Conservation (phyloP, 106 monocot genomes). For the Amphibolis antarctica region DNA sequence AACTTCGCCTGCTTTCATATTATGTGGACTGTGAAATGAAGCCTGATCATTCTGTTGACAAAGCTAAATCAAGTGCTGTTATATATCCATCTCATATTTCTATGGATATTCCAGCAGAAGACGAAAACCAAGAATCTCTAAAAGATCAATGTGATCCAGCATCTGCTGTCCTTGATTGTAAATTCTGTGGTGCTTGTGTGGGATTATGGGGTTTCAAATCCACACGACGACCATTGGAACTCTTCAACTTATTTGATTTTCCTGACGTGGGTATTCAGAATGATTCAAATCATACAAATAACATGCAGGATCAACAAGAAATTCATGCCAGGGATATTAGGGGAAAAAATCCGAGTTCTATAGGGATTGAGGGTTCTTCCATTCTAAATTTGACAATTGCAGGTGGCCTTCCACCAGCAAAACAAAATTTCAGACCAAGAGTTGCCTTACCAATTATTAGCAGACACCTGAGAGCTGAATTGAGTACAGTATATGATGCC, state of each 20-base stretch:
- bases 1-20: slow-evolving; percentile 78
- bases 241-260: slow-evolving; percentile 40
- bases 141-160: slow-evolving; percentile 44
- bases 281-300: slow-evolving; percentile 2
- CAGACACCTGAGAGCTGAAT: slow-evolving; percentile 54
- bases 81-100: slow-evolving; percentile 10
- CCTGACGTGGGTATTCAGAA: slow-evolving; percentile 21
- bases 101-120: slow-evolving; percentile 10
- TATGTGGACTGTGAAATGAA: slow-evolving; percentile 39
- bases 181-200: slow-evolving; percentile 78
- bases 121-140: slow-evolving; percentile 4
- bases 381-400: slow-evolving; percentile 65
- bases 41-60: slow-evolving; percentile 1
- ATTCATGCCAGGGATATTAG: neutral
- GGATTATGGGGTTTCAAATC: slow-evolving; percentile 70
- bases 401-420: slow-evolving; percentile 72
- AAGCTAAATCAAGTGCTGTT: slow-evolving; percentile 9
- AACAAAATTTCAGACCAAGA: slow-evolving; percentile 66
- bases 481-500: slow-evolving; percentile 12
- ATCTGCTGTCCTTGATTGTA: slow-evolving; percentile 74
- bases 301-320: neutral
- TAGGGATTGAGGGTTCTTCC: slow-evolving; percentile 4
- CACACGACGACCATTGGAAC: slow-evolving; percentile 47
- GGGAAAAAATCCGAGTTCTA: neutral
- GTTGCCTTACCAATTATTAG: slow-evolving; percentile 78